Percentiles rank a stretch among this genome's conserved stretches.
Conservation (phyloP, 2,329 filamentous ascomycete species). For the Pezicula neosporulosa region DNA sequence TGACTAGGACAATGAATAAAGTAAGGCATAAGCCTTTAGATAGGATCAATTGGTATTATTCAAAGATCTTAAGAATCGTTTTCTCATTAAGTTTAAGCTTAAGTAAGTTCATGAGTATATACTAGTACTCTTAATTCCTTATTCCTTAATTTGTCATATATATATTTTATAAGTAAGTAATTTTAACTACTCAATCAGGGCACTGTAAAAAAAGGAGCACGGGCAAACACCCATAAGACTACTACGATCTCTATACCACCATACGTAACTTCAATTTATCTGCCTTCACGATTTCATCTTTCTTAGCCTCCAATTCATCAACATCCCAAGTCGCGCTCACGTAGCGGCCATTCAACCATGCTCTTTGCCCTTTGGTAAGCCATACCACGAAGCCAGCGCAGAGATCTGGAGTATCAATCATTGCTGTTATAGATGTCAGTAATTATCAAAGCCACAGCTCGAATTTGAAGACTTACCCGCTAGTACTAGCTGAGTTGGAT, state of each 20-base stretch:
- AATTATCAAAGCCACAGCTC: neutral
- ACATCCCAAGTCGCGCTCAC: conserved; percentile 38
- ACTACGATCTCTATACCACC: neutral
- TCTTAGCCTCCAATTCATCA: conserved; percentile 28
- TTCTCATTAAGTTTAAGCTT: too few species aligned
- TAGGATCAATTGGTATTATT: too few species aligned
- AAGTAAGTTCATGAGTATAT: too few species aligned
- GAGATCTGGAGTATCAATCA: conserved; percentile 6
- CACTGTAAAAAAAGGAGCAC: too few species aligned
- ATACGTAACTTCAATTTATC: conserved; percentile 1
- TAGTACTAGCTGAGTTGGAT: conserved; percentile 24
- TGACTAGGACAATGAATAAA: too few species aligned
- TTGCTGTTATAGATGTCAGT: neutral
- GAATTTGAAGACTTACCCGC: conserved; percentile 1
- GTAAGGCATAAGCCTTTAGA: too few species aligned
- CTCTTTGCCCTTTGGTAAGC: conserved; percentile 7
- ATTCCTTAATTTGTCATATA: too few species aligned
- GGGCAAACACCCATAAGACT: too few species aligned
- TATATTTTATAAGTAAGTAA: too few species aligned
- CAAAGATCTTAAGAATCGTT: too few species aligned
- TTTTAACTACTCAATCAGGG: too few species aligned
- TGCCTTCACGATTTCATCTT: conserved; percentile 15
- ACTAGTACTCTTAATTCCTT: too few species aligned
- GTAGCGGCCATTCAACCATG: conserved; percentile 28
- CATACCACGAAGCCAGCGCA: conserved; percentile 9